Evolutionary conservation across 1,284 basidiomycete genomes (phyloP).

Genomic region (Melampsora americana): DNA sequence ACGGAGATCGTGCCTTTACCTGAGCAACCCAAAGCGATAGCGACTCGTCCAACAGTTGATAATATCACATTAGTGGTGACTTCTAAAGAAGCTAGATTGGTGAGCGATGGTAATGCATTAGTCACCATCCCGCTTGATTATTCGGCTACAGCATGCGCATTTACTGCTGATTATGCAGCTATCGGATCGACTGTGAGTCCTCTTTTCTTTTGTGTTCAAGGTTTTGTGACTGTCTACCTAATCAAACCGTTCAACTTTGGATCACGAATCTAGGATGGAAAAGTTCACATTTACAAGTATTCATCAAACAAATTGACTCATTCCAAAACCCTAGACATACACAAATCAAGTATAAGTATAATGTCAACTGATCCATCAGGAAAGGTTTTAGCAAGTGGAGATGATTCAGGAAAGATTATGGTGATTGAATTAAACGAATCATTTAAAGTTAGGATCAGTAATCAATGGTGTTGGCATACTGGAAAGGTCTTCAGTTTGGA

Average conservation of each 20-base stretch:
- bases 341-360: constrained; percentile 66
- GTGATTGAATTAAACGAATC: constrained; percentile 69
- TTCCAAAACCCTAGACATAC: constrained; percentile 64
- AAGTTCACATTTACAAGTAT: constrained; percentile 64
- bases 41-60: constrained; percentile 61
- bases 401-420: constrained; percentile 75
- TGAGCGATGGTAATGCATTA: constrained; percentile 66
- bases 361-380: constrained; percentile 77
- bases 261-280: constrained; percentile 62
- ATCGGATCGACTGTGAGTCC: constrained; percentile 69
- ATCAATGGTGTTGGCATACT: constrained; percentile 83
- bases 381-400: constrained; percentile 51
- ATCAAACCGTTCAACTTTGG: neutral
- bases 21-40: constrained; percentile 72
- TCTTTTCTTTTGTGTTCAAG: no score
- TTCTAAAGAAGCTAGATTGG: constrained; percentile 55
- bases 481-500: constrained; percentile 74
- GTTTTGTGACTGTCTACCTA: neutral
- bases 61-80: constrained; percentile 70
- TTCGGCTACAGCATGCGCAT: constrained; percentile 63
- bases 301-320: constrained; percentile 47
- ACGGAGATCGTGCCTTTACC: constrained; percentile 54
- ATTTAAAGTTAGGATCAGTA: constrained; percentile 61
- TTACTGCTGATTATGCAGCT: constrained; percentile 61
- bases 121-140: constrained; percentile 62